Base-by-base conservation (phyloP, 495 filamentous ascomycete species). In the Penicillium roqueforti region DNA sequence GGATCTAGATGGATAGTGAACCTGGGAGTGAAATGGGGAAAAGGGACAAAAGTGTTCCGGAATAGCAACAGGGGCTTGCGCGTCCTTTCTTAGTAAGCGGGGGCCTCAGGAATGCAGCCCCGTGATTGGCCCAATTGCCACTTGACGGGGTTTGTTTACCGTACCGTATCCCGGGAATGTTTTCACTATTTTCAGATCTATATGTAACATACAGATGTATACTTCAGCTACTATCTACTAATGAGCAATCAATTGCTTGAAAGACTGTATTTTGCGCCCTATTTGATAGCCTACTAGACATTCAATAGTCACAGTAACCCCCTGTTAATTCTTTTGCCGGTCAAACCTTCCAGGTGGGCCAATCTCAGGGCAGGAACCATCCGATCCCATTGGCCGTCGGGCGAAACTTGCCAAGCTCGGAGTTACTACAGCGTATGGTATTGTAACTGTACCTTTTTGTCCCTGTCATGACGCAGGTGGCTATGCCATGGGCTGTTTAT, bases 1-100 rank as follows among this genome's bases (percentile, higher is more conserved):
- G 41, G 48, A 37, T 56, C 54, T 51, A 53, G 54, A 52, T 47
- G 49, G 31, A 53, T 45, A 19, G 32, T 32, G 47, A 52, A 36
- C 41, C 25, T 51, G 32, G 44, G 53, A 53, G 39, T 40, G 40
- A 55, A 38, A 31, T 31, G 51, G 38, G 47, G 55, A 47, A 47
- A 40, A 25, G 40, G 31, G 34, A 41, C 40, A 29, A 28, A 28
- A 47, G 34, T 49, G 54, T 55, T 57, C 62, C 56, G 57, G 61
- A 67, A 69, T 68, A 71, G 63, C 57, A 65, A 62, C 51, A 47
- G 50, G 47, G 50, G 70, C 52, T 75, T 75, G 68, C 72, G 69
- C 63, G 70, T 66, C 70, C 70, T 61, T 49, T 22, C 54, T 73
- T 61, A 73, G 48, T 74, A 65, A 74, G 68, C 63, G 51, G 42